Percentiles rank a stretch among this genome's conserved stretches.
Evolutionary conservation across 1,284 basidiomycete species (phyloP).

Genomic region (Marasmius sp.): DNA sequence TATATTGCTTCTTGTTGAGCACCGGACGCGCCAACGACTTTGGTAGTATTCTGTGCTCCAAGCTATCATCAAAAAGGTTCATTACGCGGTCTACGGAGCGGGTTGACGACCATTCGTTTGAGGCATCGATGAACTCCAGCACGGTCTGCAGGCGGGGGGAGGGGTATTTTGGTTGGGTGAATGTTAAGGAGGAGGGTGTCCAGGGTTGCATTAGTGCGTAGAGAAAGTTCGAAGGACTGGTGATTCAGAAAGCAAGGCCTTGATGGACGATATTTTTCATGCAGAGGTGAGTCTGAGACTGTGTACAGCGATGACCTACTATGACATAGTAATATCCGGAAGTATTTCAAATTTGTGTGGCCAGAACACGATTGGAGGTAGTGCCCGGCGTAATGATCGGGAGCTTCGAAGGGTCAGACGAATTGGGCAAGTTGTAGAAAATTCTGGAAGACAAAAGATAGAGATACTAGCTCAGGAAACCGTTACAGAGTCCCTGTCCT

Average conservation of each 20-base stretch:
- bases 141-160: conserved; percentile 32
- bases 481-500: neutral
- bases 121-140: conserved; percentile 29
- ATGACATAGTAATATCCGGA: no score
- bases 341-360: no score
- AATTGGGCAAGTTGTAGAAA: neutral
- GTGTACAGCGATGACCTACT: no score
- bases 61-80: conserved; percentile 28
- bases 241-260: no score
- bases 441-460: no score
- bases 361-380: no score
- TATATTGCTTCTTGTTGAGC: conserved; percentile 34
- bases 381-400: no score
- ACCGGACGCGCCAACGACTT: conserved; percentile 32
- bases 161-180: conserved; percentile 23
- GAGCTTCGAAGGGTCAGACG: neutral
- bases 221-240: no score
- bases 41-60: conserved; percentile 36
- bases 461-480: no score
- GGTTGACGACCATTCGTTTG: conserved; percentile 22
- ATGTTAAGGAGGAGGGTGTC: conserved; percentile 14
- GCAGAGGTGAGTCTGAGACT: no score
- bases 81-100: conserved; percentile 20
- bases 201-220: neutral
- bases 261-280: no score